phyloP scores from a whole-genome alignment of 257 asterid species.

The Mentha longifolia region DNA sequence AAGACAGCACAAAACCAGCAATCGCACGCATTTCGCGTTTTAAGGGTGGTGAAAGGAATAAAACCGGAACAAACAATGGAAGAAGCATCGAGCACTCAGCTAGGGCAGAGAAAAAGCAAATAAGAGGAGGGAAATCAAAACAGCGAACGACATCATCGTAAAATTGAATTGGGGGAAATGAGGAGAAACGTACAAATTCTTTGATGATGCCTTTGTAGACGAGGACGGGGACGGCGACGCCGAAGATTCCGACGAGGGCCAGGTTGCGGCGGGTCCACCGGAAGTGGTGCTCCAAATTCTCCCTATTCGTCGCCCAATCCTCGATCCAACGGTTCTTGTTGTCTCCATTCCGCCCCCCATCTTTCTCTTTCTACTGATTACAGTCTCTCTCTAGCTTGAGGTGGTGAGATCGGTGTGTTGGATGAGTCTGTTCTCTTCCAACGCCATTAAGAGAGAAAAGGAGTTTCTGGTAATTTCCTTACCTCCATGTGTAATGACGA shows the following conservation, averaged over 20 bases:
- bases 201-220: slow-evolving; percentile 87
- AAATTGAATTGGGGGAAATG: neutral
- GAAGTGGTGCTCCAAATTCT: slow-evolving; percentile 87
- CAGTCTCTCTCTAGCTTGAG: slow-evolving; percentile 10
- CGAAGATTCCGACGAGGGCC: slow-evolving; percentile 84
- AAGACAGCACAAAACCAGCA: neutral
- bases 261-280: slow-evolving; percentile 91
- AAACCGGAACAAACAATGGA: neutral
- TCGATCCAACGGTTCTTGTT: slow-evolving; percentile 88
- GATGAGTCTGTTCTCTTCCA: too few relatives aligned
- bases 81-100: slow-evolving; percentile 7
- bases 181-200: slow-evolving; percentile 64
- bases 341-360: slow-evolving; percentile 98
- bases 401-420: neutral
- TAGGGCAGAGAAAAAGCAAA: slow-evolving; percentile 27
- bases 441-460: too few relatives aligned
- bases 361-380: slow-evolving; percentile 28
- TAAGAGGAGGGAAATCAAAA: neutral
- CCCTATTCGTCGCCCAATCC: slow-evolving; percentile 80
- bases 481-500: neutral
- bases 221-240: slow-evolving; percentile 76
- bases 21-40: neutral
- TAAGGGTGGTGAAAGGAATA: neutral
- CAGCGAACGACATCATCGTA: slow-evolving; percentile 3
- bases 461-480: neutral